These are phyloP conservation scores for Xerocomus brunneocitrinus DNA, from an alignment of 768 basidiomycete genomes.

Conservation along the genomic window DNA sequence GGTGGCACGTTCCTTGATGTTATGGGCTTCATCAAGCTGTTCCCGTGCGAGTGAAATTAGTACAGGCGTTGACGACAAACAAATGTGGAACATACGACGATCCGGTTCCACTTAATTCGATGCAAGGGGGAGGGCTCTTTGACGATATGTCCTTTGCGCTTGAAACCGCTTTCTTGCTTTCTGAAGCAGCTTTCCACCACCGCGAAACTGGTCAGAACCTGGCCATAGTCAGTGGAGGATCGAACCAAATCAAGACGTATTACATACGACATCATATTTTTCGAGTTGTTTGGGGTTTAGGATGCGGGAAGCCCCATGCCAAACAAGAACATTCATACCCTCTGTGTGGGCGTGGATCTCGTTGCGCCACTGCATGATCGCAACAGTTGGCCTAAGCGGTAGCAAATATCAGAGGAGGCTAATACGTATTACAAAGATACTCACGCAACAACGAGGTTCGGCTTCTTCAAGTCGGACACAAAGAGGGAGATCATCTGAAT, in stretches of 20 bases:
- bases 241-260: background rate
- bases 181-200: slow-evolving; percentile 90
- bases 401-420: background rate
- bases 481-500: slow-evolving; percentile 94
- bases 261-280: slow-evolving; percentile 81
- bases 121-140: slow-evolving; percentile 89
- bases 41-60: background rate
- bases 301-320: slow-evolving; percentile 81
- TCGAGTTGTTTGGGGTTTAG: slow-evolving; percentile 62
- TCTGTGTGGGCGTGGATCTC: slow-evolving; percentile 86
- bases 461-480: slow-evolving; percentile 69
- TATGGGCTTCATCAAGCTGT: slow-evolving; percentile 93
- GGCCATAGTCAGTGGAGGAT: slow-evolving; percentile 5
- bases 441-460: slow-evolving; percentile 90
- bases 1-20: slow-evolving; percentile 92
- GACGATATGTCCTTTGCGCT: slow-evolving; percentile 74
- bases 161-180: slow-evolving; percentile 90
- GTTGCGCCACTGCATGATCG: slow-evolving; percentile 83
- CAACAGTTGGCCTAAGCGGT: slow-evolving; percentile 42
- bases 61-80: background rate
- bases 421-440: slow-evolving; percentile 22
- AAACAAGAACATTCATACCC: slow-evolving; percentile 82
- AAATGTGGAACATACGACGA: slow-evolving; percentile 48
- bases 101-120: slow-evolving; percentile 76
- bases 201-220: slow-evolving; percentile 84